A percentile compares a stretch with the other conserved stretches of the same genome.
Conservation (phyloP, 495 filamentous ascomycete species). For the Schizothecium vesticola region DNA sequence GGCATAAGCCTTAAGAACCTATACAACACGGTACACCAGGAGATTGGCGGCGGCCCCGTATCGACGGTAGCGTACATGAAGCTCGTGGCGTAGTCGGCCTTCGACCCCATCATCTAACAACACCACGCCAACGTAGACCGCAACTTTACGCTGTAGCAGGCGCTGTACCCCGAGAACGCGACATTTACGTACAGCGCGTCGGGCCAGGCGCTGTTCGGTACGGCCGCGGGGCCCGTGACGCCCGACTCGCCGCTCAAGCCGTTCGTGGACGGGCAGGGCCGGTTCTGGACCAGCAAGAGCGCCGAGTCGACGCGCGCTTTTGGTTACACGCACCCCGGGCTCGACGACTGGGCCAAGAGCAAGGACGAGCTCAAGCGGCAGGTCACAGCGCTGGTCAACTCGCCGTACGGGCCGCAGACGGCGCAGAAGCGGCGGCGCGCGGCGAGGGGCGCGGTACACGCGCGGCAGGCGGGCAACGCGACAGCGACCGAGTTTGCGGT, state of each 20-base stretch:
- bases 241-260: constrained; percentile 35
- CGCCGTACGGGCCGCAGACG: constrained; percentile 22
- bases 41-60: constrained; percentile 11
- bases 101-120: too few relatives aligned
- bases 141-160: constrained; percentile 35
- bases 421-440: neutral
- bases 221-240: constrained; percentile 22
- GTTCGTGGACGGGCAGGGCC: constrained; percentile 23
- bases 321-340: constrained; percentile 43
- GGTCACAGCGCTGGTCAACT: constrained; percentile 24
- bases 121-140: constrained; percentile 42
- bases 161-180: constrained; percentile 21
- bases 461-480: too few relatives aligned
- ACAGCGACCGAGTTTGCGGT: constrained; percentile 19
- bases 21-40: constrained; percentile 27
- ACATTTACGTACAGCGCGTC: constrained; percentile 17
- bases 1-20: constrained; percentile 22
- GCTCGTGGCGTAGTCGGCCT: too few relatives aligned
- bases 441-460: too few relatives aligned
- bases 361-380: constrained; percentile 12
- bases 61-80: constrained; percentile 19
- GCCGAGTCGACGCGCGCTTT: constrained; percentile 23
- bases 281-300: constrained; percentile 31
- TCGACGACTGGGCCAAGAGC: constrained; percentile 15
- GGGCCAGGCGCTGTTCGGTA: constrained; percentile 23